Base-by-base conservation (phyloP, 2,329 filamentous ascomycete genomes). In the Tolypocladium amazonense region DNA sequence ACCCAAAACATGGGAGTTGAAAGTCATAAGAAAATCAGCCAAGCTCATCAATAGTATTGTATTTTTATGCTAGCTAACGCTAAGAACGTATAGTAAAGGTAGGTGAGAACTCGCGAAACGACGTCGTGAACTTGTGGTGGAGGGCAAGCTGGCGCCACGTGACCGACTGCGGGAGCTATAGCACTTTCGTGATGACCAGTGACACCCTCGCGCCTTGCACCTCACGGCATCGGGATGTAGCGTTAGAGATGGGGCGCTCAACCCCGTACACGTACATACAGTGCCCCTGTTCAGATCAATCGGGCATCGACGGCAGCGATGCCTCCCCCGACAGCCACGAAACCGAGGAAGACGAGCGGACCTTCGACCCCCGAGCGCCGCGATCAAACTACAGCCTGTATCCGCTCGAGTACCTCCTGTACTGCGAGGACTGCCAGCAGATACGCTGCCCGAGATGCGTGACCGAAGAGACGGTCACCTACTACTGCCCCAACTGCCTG, bases 341-440 rank as follows among this genome's bases (percentile, higher is more conserved):
- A 58, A 72, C 82, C 35, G 86, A 90, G 57, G 86, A 89, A 61
- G 88, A 91, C 64, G 89, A 90, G 61, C 81, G 82, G 62, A 88
- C 90, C 4, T 96, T 99, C 73, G 89, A 99, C 71, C 92, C 94
- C 2, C 86, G 89, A 67, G 87, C 88, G 62, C 84, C 89, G 20
- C 87, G 92, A 43, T 89, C 94, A 61, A 94, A 92, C 72, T 97
- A 91, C 79, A 92, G 91, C 65, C 80, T 99, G 38, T 97, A 93
- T 70, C 93, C 94, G 0, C 86, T 97, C 53, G 93, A 97, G 70
- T 88, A 97, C 71, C 83, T 99, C 33, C 82, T 97, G 47, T 99
- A 96, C 77, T 99, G 94, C 78, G 93, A 96, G 71, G 94, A 97
- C 72, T 99, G 94, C 73, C 91, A 96, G 71, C 89, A 96, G 74